Evolutionary conservation across 495 filamentous ascomycete species (phyloP).

Genomic region (Lichenothelia convexa): DNA sequence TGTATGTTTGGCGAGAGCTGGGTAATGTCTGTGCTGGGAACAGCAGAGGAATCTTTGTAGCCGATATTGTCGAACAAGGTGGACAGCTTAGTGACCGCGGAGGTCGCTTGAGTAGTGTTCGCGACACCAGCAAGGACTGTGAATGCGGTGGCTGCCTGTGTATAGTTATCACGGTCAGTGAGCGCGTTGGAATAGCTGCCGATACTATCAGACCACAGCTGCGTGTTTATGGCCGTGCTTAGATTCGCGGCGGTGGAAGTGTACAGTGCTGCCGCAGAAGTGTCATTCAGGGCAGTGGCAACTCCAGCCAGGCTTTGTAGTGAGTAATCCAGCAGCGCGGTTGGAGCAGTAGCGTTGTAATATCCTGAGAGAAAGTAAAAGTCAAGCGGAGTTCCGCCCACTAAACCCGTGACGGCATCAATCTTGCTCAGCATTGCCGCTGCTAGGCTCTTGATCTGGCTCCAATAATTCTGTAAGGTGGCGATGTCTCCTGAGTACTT

Average conservation of each 20-base stretch:
- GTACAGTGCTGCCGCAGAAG: neutral
- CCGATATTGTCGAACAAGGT: constrained; percentile 2
- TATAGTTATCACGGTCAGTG: constrained; percentile 7
- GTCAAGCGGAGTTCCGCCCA: constrained; percentile 1
- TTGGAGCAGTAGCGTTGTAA: constrained; percentile 3
- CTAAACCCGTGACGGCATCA: constrained; percentile 11
- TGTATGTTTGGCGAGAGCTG: constrained; percentile 16
- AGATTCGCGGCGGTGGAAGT: constrained; percentile 2
- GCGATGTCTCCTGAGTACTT: constrained; percentile 6
- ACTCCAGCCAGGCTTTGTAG: constrained; percentile 1
- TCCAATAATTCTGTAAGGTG: constrained; percentile 7
- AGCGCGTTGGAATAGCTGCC: constrained; percentile 14
- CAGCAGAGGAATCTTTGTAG: constrained; percentile 11
- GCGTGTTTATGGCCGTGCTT: constrained; percentile 11
- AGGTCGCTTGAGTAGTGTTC: constrained; percentile 8
- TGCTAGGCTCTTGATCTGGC: constrained; percentile 8
- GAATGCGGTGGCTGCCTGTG: constrained; percentile 14
- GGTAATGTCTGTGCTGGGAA: constrained; percentile 4
- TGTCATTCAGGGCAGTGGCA: constrained; percentile 4
- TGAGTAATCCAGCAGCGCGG: constrained; percentile 1
- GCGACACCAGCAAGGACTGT: constrained; percentile 16
- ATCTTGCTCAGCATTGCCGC: constrained; percentile 8
- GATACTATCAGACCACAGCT: constrained; percentile 14
- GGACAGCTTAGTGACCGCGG: constrained; percentile 1
- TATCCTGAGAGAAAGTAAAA: constrained; percentile 6